These are phyloP conservation scores for Ceratocystis diversiconidia DNA, from an alignment of 2,329 filamentous ascomycete species.

Conservation along the genomic window DNA sequence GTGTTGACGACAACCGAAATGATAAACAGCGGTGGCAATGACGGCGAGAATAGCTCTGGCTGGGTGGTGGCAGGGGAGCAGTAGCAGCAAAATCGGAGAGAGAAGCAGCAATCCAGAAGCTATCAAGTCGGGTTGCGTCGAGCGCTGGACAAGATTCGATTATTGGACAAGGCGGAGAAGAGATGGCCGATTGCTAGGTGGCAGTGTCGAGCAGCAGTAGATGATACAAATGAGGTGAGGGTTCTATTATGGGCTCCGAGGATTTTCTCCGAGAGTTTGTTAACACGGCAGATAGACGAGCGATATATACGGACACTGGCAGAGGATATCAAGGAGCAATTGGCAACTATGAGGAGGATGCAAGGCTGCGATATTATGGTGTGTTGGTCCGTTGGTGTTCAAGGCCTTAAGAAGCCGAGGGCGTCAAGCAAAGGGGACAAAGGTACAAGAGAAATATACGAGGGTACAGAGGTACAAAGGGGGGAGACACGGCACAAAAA, in stretches of 20 bases:
- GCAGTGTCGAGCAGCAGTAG: neutral
- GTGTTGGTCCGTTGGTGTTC: no score
- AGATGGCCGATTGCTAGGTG: neutral
- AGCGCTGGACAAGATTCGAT: neutral
- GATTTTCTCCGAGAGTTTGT: no score
- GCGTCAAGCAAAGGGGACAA: no score
- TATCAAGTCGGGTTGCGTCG: neutral
- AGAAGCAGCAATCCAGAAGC: neutral
- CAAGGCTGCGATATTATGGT: no score
- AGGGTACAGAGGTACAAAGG: neutral
- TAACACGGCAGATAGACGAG: neutral
- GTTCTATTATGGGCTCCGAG: neutral
- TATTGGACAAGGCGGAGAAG: neutral
- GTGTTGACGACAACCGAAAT: neutral
- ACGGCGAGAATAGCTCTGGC: neutral
- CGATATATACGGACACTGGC: neutral
- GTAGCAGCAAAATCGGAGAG: neutral
- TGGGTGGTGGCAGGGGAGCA: neutral
- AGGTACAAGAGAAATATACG: no score
- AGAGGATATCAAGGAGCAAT: no score
- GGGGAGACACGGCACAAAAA: neutral
- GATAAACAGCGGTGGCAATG: neutral
- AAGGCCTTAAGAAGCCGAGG: no score
- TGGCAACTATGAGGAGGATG: no score
- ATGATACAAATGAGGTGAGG: neutral